phyloP scores from a whole-genome alignment of 2,329 filamentous ascomycete species.

The Venturia aucupariae region DNA sequence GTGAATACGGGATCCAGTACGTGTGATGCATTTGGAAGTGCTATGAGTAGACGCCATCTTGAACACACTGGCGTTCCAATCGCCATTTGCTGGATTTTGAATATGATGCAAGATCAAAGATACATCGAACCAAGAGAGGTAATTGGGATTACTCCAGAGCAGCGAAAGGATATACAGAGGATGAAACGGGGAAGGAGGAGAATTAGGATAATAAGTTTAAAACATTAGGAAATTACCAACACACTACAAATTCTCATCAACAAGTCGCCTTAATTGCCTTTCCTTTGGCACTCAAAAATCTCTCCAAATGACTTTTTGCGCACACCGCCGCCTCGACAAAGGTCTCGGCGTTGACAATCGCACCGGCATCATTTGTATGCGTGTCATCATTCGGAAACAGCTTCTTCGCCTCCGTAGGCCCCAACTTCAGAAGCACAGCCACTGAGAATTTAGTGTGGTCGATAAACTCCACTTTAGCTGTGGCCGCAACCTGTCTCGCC shows the following conservation, averaged over 20 bases:
- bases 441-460: conserved; percentile 23
- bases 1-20: too few relatives aligned
- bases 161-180: too few relatives aligned
- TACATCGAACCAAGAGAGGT: too few relatives aligned
- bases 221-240: not conserved
- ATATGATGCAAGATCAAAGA: too few relatives aligned
- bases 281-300: not conserved
- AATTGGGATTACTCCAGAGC: too few relatives aligned
- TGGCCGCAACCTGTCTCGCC: conserved; percentile 18
- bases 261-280: not conserved
- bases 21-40: too few relatives aligned
- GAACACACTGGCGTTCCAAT: too few relatives aligned
- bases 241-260: not conserved
- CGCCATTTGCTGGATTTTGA: too few relatives aligned
- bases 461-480: conserved; percentile 19
- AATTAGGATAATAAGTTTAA: not conserved
- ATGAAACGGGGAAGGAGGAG: not conserved
- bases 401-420: conserved; percentile 18
- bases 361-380: conserved; percentile 21
- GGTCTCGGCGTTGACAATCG: conserved; percentile 14
- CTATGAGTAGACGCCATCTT: too few relatives aligned
- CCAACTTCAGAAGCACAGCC: conserved; percentile 19
- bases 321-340: conserved; percentile 7
- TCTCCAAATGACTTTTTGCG: not conserved
- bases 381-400: conserved; percentile 24